Conservation (phyloP, 2,329 filamentous ascomycete species). For the Ambrosiella xylebori region DNA sequence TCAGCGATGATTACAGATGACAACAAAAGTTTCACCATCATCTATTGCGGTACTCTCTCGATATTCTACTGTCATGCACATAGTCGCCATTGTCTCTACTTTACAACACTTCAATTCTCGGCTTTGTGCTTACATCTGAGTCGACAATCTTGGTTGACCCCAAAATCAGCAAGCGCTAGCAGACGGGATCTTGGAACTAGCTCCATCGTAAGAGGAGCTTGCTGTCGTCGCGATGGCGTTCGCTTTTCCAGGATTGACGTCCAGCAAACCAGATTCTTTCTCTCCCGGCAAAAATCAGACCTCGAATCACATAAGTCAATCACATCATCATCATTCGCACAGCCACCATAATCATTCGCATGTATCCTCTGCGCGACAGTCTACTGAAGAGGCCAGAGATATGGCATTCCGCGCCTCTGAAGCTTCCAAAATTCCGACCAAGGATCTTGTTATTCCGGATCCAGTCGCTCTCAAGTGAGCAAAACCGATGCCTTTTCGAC, state of each 20-base stretch:
- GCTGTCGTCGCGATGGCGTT: neutral
- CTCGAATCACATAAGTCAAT: neutral
- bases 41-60: neutral
- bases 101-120: neutral
- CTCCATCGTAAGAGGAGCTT: neutral
- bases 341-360: conserved; percentile 5
- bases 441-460: conserved; percentile 32
- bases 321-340: conserved; percentile 1
- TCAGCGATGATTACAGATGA: neutral
- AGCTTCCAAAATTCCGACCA: conserved; percentile 8
- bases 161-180: neutral
- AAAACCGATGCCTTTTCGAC: neutral
- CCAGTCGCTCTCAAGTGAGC: conserved; percentile 38
- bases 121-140: too few species aligned
- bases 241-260: conserved; percentile 1
- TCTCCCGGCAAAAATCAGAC: neutral
- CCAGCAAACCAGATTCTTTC: conserved; percentile 2
- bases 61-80: too few species aligned
- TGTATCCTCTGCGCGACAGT: conserved; percentile 2
- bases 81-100: neutral
- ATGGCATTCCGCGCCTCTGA: conserved; percentile 12
- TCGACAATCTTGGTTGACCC: neutral
- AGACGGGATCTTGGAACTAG: neutral
- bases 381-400: conserved; percentile 35
- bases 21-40: too few species aligned